Percentiles rank a stretch among this genome's conserved stretches.
Conservation (phyloP, 1,139 yeast genomes). For the Suhomyces choctaworum region DNA sequence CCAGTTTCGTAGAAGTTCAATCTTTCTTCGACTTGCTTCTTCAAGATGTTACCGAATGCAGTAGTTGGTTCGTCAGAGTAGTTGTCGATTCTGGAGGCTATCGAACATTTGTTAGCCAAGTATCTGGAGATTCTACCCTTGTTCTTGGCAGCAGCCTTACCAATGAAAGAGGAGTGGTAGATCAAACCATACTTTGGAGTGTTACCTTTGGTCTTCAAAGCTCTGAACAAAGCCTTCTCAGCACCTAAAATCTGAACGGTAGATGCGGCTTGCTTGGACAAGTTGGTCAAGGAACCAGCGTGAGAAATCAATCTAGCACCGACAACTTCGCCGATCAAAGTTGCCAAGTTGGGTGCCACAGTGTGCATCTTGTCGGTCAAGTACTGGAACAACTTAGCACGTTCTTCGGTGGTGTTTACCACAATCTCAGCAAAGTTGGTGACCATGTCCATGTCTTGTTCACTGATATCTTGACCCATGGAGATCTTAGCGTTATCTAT, state of each 20-base stretch:
- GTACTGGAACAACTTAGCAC: constrained; percentile 84
- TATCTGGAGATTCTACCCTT: constrained; percentile 99
- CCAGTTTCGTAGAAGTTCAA: constrained; percentile 95
- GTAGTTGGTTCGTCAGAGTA: constrained; percentile 84
- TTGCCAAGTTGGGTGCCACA: constrained; percentile 96
- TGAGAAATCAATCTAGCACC: constrained; percentile 98
- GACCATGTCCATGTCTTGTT: constrained; percentile 88
- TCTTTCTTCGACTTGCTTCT: constrained; percentile 97
- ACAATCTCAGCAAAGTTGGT: constrained; percentile 92
- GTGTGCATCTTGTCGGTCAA: constrained; percentile 94
- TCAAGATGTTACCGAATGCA: constrained; percentile 86
- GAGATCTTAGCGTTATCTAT: constrained; percentile 87
- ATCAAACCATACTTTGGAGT: constrained; percentile 98
- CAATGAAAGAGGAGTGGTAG: constrained; percentile 95
- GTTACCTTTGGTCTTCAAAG: constrained; percentile 95
- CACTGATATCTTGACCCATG: constrained; percentile 98
- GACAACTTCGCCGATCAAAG: constrained; percentile 94
- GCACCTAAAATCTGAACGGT: constrained; percentile 99
- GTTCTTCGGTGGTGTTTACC: constrained; percentile 88
- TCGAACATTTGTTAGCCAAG: constrained; percentile 97
- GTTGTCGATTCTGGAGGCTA: constrained; percentile 97
- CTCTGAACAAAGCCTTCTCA: constrained; percentile 98
- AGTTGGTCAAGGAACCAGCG: constrained; percentile 90
- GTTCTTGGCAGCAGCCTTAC: constrained; percentile 96
- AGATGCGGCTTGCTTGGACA: constrained; percentile 98